phyloP scores from a whole-genome alignment of 768 basidiomycete genomes.

The Suillus brevipes region DNA sequence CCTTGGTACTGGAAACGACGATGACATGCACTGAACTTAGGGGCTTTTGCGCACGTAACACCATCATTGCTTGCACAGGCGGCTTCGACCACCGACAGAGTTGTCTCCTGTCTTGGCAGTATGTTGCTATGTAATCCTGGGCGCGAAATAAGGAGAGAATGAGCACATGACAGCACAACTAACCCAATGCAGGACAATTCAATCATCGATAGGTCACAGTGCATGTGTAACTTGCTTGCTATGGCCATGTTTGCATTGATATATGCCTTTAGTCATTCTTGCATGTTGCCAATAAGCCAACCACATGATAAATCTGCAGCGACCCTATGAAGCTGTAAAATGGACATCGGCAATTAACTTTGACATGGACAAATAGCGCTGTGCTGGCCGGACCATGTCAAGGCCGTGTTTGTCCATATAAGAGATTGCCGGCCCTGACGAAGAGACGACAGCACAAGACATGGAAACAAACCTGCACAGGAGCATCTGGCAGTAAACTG shows the following conservation, averaged over 20 bases:
- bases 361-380: neutral
- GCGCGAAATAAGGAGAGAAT: neutral
- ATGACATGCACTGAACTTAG: neutral
- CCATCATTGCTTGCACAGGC: constrained; percentile 49
- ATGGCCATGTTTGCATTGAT: neutral
- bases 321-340: neutral
- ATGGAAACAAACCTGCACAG: neutral
- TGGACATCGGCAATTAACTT: neutral
- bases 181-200: neutral
- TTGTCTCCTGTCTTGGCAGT: constrained; percentile 90
- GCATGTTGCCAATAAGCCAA: too few species aligned
- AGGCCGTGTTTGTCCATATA: neutral
- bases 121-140: constrained; percentile 19
- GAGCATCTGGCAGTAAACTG: neutral
- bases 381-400: neutral
- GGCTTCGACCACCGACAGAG: constrained; percentile 61
- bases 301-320: neutral
- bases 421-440: neutral
- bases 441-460: neutral
- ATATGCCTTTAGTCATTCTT: too few species aligned
- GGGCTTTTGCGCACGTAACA: neutral
- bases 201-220: neutral
- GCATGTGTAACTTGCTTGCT: neutral
- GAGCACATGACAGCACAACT: neutral
- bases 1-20: neutral